Conservation (phyloP, 306 rosid genomes). For the Myrica gale region DNA sequence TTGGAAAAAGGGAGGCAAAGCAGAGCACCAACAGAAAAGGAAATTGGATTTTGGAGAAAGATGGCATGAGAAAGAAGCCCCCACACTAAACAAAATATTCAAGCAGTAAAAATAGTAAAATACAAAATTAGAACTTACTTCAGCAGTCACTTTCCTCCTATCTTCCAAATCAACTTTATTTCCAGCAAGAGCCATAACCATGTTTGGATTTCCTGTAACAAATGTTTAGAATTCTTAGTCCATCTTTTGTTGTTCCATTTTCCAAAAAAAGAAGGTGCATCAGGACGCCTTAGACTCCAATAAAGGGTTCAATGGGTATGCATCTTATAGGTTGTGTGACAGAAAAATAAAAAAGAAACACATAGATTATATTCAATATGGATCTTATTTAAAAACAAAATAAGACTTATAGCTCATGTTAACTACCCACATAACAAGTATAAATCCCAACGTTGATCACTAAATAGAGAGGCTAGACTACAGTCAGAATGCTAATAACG, state of each 20-base stretch:
- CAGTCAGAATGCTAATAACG: not conserved
- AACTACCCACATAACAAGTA: not conserved
- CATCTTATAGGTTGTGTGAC: not conserved
- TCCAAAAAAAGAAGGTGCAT: not conserved
- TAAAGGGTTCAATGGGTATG: not conserved
- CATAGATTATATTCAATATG: not conserved
- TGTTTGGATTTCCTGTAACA: slow-evolving; percentile 57
- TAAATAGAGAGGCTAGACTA: not conserved
- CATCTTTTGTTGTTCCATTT: not conserved
- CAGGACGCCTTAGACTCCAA: not conserved
- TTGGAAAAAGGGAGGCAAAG: not conserved
- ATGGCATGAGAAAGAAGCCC: not conserved
- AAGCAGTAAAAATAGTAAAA: not conserved
- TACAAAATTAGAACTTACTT: slow-evolving; percentile 36
- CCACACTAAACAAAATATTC: not conserved
- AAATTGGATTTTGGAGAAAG: not conserved
- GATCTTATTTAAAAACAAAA: not conserved
- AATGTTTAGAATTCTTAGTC: not conserved
- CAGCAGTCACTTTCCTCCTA: slow-evolving; percentile 54
- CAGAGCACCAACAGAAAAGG: not conserved
- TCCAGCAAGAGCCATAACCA: slow-evolving; percentile 64
- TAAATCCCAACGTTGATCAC: not conserved
- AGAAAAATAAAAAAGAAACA: not conserved
- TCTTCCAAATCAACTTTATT: slow-evolving; percentile 65
- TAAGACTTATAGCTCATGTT: not conserved